Base-by-base conservation (phyloP, 352 stramenopile genomes). In the Pythium plurisporium region DNA sequence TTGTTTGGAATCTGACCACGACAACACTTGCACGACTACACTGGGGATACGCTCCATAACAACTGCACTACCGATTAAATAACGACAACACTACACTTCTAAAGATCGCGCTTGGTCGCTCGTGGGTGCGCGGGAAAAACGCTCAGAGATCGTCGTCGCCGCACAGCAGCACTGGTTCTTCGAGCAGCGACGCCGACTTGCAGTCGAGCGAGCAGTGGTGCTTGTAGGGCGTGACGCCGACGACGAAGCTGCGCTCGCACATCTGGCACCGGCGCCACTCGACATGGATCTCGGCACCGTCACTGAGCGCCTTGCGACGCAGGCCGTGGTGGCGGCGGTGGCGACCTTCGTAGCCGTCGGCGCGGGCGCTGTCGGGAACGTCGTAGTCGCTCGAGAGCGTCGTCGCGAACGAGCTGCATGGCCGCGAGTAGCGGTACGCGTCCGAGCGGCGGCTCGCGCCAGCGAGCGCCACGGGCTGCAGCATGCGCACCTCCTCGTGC, bases 191-290 rank as follows among this genome's bases (percentile, higher is more conserved):
- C 20, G 79, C 74, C 25, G 81, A 87, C 68, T 85, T 91, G 71
- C 81, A 91, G 67, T 91, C 81, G 31, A 89, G 53, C 61, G 81
- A 91, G 62, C 81, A 91, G 50, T 82, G 86, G 59, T 70, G 62
- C 26, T 60, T 57, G 65, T 81, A 89, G 44, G 63, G 66, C 65
- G 74, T 89, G 26, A 78, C 70, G 25, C 57, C 59, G 4, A 44
- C 62, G 45, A 84, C 69, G 50, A 91, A 91, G 52, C 62, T 80
- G 52, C 81, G 78, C 34, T 68, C 67, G 46, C 81, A 91, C 65
- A 76, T 79, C 34, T 66, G 69, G 53, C 81, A 91, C 51, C 75
- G 65, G 36, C 64, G 55, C 70, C 70, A 87, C n/a, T 52, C 56
- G 25, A 65, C 47, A 19, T 4, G 49, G 31, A 56, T 55, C 2